Base-by-base conservation (phyloP, 768 basidiomycete genomes). In the Rhodotorula kratochvilovae region DNA sequence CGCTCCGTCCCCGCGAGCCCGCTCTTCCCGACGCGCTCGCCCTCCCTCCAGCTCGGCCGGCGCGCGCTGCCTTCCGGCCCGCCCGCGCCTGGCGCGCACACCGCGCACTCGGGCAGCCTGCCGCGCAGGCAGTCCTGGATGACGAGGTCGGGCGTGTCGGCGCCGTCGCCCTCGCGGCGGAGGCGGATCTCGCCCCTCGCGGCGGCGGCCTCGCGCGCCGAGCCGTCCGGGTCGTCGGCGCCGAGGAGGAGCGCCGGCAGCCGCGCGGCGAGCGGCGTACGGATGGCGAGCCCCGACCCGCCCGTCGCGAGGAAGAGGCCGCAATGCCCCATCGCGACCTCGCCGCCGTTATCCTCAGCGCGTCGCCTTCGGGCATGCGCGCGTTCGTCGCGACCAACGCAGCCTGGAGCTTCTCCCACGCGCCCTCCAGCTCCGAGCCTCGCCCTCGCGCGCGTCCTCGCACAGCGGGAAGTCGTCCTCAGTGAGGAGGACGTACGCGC, bases 401-500 rank as follows among this genome's bases (percentile, higher is more conserved):
- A 3, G 51, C 50, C 31, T 59, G 39, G 1, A 70, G n/a, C 39
- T 64, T 43, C 12, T 36, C 19, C 68, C 68, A 70, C 16, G 68
- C 45, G 33, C 17, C 13, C 13, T 12, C 65, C 65, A 66, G 29
- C 45, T n/a, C 33, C 31, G 36, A 54, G 3, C 16, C 19, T 35
- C 59, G 42, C 36, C 31, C 29, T 25, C 25, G 11, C 8, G 11
- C 29, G 27, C 58, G 29, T 54, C 56, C 25, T 63, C 46, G 53
- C 68, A 70, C 19, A 70, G 68, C 17, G 68, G 68, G 19, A 70
- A 70, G 57, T 70, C 68, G 58, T 70, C 68, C 68, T 70, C 68
- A 8, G 68, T 56, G 31, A 70, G 63, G 13, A 70, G 48, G 58
- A 70, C 62, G 39, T 70, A 70, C 39, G 68, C 68, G 16, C 57